Percentiles rank a stretch among this genome's conserved stretches.
These are phyloP conservation scores for Mucor indicus DNA, from an alignment of 371 early-diverging fungal genomes.

Conservation along the genomic window DNA sequence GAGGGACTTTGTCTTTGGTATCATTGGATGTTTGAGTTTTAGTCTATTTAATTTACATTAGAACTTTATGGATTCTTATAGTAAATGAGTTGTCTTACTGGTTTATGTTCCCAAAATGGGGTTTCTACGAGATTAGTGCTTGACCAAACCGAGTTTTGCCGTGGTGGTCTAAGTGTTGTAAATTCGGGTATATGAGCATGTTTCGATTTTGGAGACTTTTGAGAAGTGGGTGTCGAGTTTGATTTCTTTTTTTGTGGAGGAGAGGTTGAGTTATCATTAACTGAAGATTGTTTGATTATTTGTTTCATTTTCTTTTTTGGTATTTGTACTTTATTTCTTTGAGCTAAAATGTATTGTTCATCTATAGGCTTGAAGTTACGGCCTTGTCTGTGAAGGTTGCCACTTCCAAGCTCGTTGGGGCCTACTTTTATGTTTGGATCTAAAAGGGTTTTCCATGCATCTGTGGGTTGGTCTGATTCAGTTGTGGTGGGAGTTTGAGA, in stretches of 20 bases:
- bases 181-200: not conserved
- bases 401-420: slow-evolving; percentile 20
- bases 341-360: slow-evolving; percentile 19
- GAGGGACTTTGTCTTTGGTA: too few species aligned
- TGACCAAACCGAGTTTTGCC: slow-evolving; percentile 3
- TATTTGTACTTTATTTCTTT: slow-evolving; percentile 7
- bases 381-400: slow-evolving; percentile 23
- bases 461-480: not conserved
- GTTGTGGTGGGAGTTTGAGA: slow-evolving; percentile 1
- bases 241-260: not conserved
- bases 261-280: not conserved
- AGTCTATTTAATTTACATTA: too few species aligned
- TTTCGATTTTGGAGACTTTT: not conserved
- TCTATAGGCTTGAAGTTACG: slow-evolving; percentile 22
- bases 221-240: not conserved
- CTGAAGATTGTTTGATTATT: not conserved
- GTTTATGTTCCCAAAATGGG: slow-evolving; percentile 22
- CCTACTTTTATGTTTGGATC: slow-evolving; percentile 14
- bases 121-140: slow-evolving; percentile 9
- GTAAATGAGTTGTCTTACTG: not conserved
- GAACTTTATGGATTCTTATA: too few species aligned
- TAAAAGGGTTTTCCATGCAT: slow-evolving; percentile 15
- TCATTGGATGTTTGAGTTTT: too few species aligned
- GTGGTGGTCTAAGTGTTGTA: not conserved
- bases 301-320: slow-evolving; percentile 4